Evolutionary conservation across 2,329 filamentous ascomycete genomes (phyloP).

Genomic region (Xylariaceae sp.): DNA sequence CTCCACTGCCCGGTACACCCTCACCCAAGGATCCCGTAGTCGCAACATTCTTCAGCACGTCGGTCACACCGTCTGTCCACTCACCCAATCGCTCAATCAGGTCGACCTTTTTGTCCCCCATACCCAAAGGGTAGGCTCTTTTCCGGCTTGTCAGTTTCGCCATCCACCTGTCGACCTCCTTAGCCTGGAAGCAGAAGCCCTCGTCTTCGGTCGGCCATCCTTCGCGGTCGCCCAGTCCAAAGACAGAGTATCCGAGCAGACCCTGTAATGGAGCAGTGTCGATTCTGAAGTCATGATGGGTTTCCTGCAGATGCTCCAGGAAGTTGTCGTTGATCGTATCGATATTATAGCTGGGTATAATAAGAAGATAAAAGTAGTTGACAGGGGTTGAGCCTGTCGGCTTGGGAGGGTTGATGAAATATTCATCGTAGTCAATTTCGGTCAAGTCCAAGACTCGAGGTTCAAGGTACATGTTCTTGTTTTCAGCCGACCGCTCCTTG

Average conservation of each 20-base stretch:
- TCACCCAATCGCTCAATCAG: constrained; percentile 65
- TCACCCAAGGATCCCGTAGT: constrained; percentile 59
- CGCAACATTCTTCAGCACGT: constrained; percentile 64
- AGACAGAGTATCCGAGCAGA: constrained; percentile 84
- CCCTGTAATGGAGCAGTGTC: constrained; percentile 78
- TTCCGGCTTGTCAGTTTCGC: constrained; percentile 87
- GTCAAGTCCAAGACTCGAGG: constrained; percentile 75
- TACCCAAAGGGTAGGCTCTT: constrained; percentile 82
- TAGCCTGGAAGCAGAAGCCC: constrained; percentile 90
- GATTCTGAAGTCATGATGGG: constrained; percentile 94
- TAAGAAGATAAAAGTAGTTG: constrained; percentile 76
- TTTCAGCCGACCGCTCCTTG: constrained; percentile 42
- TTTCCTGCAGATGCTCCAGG: constrained; percentile 83
- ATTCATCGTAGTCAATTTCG: constrained; percentile 89
- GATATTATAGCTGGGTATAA: constrained; percentile 92
- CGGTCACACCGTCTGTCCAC: constrained; percentile 73
- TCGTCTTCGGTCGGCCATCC: constrained; percentile 89
- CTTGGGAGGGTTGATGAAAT: constrained; percentile 77
- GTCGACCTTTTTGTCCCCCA: constrained; percentile 82
- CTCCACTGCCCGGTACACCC: constrained; percentile 74
- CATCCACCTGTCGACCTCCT: constrained; percentile 92
- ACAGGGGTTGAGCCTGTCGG: constrained; percentile 41
- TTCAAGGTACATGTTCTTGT: constrained; percentile 43
- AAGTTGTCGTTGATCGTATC: constrained; percentile 88
- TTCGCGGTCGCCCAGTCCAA: constrained; percentile 87